A percentile compares a stretch with the other conserved stretches of the same genome.
These are phyloP conservation scores for Fagopyrum homotropicum DNA, from an alignment of 148 eudicot genomes.

Conservation along the genomic window DNA sequence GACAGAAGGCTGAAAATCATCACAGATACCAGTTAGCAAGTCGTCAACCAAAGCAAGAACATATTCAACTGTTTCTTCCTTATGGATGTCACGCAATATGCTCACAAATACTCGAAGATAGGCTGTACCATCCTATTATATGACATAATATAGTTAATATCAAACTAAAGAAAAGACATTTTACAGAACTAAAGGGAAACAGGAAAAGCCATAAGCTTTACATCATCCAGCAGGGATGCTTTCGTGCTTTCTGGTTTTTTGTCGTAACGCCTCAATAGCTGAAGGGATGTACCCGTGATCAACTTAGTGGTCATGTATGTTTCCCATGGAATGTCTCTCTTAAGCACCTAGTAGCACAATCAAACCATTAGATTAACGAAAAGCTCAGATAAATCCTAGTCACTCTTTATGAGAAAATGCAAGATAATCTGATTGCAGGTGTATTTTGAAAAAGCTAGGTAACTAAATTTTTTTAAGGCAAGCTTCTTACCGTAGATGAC, in stretches of 20 bases:
- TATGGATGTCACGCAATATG: slow-evolving; percentile 80
- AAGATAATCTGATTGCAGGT: neutral
- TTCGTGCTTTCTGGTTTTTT: slow-evolving; percentile 65
- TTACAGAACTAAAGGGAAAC: neutral
- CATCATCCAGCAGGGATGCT: slow-evolving; percentile 84
- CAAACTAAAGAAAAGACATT: neutral
- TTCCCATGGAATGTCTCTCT: slow-evolving; percentile 98
- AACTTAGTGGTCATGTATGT: slow-evolving; percentile 92
- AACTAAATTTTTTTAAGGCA: too few species aligned
- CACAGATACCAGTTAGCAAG: slow-evolving; percentile 68
- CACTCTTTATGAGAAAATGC: neutral
- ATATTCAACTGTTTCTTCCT: slow-evolving; percentile 98
- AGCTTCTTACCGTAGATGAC: too few species aligned
- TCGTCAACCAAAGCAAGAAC: slow-evolving; percentile 86
- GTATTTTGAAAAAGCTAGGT: too few species aligned
- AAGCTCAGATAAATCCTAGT: neutral
- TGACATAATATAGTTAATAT: neutral
- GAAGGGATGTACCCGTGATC: slow-evolving; percentile 80
- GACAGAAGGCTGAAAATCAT: slow-evolving; percentile 10
- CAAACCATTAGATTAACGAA: neutral
- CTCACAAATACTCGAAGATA: slow-evolving; percentile 73
- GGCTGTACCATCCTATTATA: slow-evolving; percentile 87
- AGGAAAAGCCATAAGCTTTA: slow-evolving; percentile 26
- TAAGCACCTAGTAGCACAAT: slow-evolving; percentile 48
- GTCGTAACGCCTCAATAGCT: slow-evolving; percentile 85